A percentile compares a stretch with the other conserved stretches of the same genome.
Conservation (phyloP, 176 grass and related monocot species). For the Pharus latifolius region DNA sequence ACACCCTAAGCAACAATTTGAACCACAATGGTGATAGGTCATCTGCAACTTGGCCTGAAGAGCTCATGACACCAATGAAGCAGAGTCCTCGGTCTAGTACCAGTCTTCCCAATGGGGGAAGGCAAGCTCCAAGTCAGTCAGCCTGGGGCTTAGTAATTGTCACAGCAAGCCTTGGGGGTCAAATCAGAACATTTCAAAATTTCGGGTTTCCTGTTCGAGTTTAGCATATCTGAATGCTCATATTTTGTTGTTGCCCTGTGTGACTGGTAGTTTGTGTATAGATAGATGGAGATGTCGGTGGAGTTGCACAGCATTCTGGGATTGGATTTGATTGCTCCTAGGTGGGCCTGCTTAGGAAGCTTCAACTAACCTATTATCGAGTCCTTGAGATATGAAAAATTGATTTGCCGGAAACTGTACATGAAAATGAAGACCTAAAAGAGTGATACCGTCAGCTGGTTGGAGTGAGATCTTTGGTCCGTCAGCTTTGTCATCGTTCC, state of each 20-base stretch:
- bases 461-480: conserved; percentile 12
- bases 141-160: conserved; percentile 88
- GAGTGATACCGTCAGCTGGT: conserved; percentile 20
- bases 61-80: conserved; percentile 47
- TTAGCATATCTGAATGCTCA: conserved; percentile 25
- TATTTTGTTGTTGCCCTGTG: conserved; percentile 14
- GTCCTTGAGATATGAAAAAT: conserved; percentile 12
- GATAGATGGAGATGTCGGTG: conserved; percentile 33
- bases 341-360: conserved; percentile 23
- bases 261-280: conserved; percentile 40
- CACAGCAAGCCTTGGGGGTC: conserved; percentile 60
- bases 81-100: conserved; percentile 22
- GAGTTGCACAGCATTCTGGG: conserved; percentile 15
- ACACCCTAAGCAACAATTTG: conserved; percentile 10
- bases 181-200: conserved; percentile 96
- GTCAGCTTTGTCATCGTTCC: conserved; percentile 14
- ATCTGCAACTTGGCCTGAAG: conserved; percentile 83
- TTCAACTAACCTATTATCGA: conserved; percentile 29
- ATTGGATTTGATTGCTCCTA: conserved; percentile 23
- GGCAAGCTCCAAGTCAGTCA: conserved; percentile 27
- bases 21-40: conserved; percentile 35
- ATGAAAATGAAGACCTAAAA: conserved; percentile 29
- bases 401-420: conserved; percentile 50
- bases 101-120: conserved; percentile 7
- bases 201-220: conserved; percentile 78